Percentiles rank a stretch among this genome's conserved stretches.
Evolutionary conservation across 345 rosid species (phyloP).

Genomic region (Pseudoturritis turrita): DNA sequence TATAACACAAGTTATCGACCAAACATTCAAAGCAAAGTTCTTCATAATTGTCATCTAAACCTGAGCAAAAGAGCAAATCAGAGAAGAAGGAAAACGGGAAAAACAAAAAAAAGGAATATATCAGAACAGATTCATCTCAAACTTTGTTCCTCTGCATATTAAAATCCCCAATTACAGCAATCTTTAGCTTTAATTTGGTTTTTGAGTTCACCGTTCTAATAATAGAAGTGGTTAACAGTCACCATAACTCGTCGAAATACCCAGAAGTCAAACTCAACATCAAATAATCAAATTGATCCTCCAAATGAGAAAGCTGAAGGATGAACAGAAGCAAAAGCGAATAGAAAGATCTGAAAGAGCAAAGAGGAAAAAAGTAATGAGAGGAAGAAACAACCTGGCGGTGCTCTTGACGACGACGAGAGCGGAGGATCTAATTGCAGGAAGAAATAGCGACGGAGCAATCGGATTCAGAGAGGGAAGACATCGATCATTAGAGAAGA

Average conservation of each 20-base stretch:
- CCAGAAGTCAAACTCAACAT: neutral
- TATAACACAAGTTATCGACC: neutral
- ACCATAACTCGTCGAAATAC: neutral
- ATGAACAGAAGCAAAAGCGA: no score
- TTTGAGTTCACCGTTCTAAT: neutral
- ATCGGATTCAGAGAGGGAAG: neutral
- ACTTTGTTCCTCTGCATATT: neutral
- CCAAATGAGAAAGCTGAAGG: neutral
- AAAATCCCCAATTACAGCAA: neutral
- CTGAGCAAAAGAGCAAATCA: neutral
- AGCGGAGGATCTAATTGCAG: neutral
- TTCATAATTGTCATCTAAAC: no score
- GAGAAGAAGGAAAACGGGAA: neutral
- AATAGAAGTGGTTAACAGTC: neutral
- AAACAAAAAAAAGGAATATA: neutral
- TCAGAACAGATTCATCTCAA: neutral
- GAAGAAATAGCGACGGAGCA: neutral
- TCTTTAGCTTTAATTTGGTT: neutral
- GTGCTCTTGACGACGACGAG: neutral
- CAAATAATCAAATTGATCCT: neutral
- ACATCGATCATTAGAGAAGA: neutral
- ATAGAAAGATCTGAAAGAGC: no score
- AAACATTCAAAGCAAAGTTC: neutral
- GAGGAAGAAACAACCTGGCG: neutral
- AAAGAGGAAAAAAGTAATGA: no score